A percentile compares a stretch with the other conserved stretches of the same genome.
Conservation (phyloP, 352 stramenopile species). For the Phytophthora citrophthora region DNA sequence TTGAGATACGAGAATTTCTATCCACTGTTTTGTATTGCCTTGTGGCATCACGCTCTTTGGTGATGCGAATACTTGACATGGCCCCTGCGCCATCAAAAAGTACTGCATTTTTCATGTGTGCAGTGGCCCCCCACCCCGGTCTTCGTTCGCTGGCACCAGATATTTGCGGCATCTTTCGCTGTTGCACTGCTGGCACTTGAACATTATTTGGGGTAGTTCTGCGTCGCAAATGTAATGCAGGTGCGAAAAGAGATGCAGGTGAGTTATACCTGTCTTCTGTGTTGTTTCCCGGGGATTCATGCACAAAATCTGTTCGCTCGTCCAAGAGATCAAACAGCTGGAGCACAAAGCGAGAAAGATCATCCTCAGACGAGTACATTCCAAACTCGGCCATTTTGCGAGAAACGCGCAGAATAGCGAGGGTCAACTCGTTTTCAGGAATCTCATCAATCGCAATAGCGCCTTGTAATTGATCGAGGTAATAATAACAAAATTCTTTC, state of each 20-base stretch:
- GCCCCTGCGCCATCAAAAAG: constrained; percentile 40
- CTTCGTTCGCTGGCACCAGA: constrained; percentile 19
- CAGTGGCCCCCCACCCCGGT: constrained; percentile 6
- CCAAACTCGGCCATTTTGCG: constrained; percentile 74
- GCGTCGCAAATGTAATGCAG: constrained; percentile 11
- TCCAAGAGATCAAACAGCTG: constrained; percentile 43
- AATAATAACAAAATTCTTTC: constrained; percentile 51
- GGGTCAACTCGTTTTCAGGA: constrained; percentile 67
- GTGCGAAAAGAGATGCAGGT: constrained; percentile 7
- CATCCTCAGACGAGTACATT: constrained; percentile 58
- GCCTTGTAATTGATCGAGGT: constrained; percentile 52
- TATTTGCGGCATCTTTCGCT: constrained; percentile 17
- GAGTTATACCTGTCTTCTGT: constrained; percentile 21
- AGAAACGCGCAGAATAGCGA: constrained; percentile 58
- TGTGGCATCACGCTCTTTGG: constrained; percentile 31
- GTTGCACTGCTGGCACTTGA: constrained; percentile 3
- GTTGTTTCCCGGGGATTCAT: constrained; percentile 11
- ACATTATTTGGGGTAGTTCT: too few species aligned
- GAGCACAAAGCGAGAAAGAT: constrained; percentile 39
- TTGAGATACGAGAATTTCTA: constrained; percentile 5
- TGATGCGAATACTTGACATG: constrained; percentile 40
- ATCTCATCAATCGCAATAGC: constrained; percentile 58
- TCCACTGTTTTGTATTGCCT: constrained; percentile 27
- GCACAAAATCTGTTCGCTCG: constrained; percentile 53
- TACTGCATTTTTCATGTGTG: constrained; percentile 41